Evolutionary conservation across 352 stramenopile genomes (phyloP).

Genomic region (Saprolegnia parasitica): DNA sequence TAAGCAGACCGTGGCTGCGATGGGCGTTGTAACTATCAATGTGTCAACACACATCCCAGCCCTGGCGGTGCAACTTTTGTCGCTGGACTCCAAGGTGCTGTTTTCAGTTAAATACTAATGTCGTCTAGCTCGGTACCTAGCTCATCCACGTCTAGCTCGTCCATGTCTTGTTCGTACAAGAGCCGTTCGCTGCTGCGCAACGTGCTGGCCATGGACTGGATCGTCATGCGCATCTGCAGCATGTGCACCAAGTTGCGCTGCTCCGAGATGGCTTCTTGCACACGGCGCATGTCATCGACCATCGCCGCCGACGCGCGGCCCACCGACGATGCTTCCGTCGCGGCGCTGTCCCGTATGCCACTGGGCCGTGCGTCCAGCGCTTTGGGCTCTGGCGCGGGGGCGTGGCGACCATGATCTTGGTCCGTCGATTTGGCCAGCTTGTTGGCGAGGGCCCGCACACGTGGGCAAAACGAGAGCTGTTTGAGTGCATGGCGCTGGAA

Average conservation of each 20-base stretch:
- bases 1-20: too few species aligned
- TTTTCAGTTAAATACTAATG: too few species aligned
- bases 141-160: too few species aligned
- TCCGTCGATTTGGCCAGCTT: background rate
- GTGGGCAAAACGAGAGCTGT: background rate
- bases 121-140: too few species aligned
- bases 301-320: background rate
- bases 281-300: conserved; percentile 10
- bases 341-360: background rate
- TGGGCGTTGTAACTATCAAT: too few species aligned
- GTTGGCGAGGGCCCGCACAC: background rate
- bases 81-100: too few species aligned
- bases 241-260: conserved; percentile 14
- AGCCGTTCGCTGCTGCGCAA: too few species aligned
- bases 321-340: background rate
- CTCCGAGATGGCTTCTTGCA: conserved; percentile 2
- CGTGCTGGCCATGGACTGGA: background rate
- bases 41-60: too few species aligned
- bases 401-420: background rate
- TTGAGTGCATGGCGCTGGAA: conserved; percentile 17
- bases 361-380: background rate
- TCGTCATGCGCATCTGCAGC: background rate
- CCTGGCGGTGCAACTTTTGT: too few species aligned
- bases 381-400: background rate
- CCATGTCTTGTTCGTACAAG: too few species aligned